A percentile compares a stretch with the other conserved stretches of the same genome.
These are phyloP conservation scores for Phytophthora idaei DNA, from an alignment of 352 stramenopile species.

Conservation along the genomic window DNA sequence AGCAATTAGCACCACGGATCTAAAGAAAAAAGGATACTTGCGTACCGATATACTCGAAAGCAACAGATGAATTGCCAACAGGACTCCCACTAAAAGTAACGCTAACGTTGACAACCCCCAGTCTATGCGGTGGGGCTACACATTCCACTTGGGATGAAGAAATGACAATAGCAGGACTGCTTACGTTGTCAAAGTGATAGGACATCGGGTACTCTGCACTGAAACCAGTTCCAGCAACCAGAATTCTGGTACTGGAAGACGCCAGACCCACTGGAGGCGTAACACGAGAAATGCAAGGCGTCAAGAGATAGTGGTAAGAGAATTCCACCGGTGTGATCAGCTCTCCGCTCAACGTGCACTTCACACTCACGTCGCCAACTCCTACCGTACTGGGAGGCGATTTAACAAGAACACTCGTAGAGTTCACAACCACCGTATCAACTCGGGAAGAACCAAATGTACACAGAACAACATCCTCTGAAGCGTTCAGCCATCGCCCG, in stretches of 20 bases:
- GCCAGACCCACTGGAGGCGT: slow-evolving; percentile 31
- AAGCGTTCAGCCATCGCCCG: slow-evolving; percentile 31
- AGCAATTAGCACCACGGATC: not conserved
- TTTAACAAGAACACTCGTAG: slow-evolving; percentile 20
- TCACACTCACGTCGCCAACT: slow-evolving; percentile 15
- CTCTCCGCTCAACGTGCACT: slow-evolving; percentile 35
- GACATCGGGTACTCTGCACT: slow-evolving; percentile 24
- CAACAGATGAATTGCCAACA: slow-evolving; percentile 6
- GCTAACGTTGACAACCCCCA: slow-evolving; percentile 17
- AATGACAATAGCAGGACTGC: slow-evolving; percentile 13
- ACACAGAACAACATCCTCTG: slow-evolving; percentile 33
- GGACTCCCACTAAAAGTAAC: slow-evolving; percentile 10
- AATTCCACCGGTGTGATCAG: slow-evolving; percentile 19
- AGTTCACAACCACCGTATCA: slow-evolving; percentile 21
- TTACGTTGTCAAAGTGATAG: slow-evolving; percentile 40
- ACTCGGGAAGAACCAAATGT: slow-evolving; percentile 29
- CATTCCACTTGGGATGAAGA: slow-evolving; percentile 38
- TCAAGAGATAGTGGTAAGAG: slow-evolving; percentile 38
- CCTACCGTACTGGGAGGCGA: slow-evolving; percentile 19
- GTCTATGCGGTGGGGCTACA: slow-evolving; percentile 22
- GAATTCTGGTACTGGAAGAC: slow-evolving; percentile 23
- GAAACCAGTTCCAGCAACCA: slow-evolving; percentile 44
- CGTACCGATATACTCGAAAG: slow-evolving; percentile 45
- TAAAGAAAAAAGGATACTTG: not conserved
- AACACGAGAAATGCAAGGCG: slow-evolving; percentile 17